A percentile compares a stretch with the other conserved stretches of the same genome.
These are phyloP conservation scores for Ophiorrhiza pumila DNA, from an alignment of 257 asterid species.

Conservation along the genomic window DNA sequence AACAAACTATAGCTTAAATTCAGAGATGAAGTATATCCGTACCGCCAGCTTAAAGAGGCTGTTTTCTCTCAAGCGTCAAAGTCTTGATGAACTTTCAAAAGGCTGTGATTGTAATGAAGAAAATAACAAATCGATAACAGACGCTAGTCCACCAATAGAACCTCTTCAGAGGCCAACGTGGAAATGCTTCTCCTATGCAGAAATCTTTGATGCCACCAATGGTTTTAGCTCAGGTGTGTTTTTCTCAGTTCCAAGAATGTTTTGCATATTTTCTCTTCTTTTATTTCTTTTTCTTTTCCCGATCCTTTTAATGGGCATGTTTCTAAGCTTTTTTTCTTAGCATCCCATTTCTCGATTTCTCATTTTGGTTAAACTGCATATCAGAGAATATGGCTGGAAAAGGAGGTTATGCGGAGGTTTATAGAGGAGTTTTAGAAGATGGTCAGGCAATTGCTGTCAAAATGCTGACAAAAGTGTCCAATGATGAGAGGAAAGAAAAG, in stretches of 20 bases:
- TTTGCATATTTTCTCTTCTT: not conserved
- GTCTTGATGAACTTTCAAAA: conserved; percentile 37
- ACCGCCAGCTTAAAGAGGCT: conserved; percentile 68
- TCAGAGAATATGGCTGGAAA: conserved; percentile 80
- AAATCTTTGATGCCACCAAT: conserved; percentile 71
- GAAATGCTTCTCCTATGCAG: conserved; percentile 80
- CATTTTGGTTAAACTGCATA: not conserved
- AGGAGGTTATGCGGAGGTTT: conserved; percentile 99
- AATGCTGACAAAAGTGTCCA: conserved; percentile 51
- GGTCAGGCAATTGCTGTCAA: conserved; percentile 89
- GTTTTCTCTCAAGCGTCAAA: conserved; percentile 59
- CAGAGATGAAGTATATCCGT: conserved; percentile 64
- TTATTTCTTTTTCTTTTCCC: not conserved
- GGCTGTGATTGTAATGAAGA: conserved; percentile 24
- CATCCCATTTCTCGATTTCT: not conserved
- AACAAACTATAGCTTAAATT: not conserved
- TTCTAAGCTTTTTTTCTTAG: not conserved
- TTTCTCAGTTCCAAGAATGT: not conserved
- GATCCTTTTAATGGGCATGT: not conserved
- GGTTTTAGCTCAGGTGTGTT: conserved; percentile 60
- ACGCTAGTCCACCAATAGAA: conserved; percentile 23
- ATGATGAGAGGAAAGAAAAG: conserved; percentile 87
- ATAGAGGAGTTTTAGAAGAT: conserved; percentile 67
- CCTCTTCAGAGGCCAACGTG: conserved; percentile 58
- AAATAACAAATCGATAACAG: conserved; percentile 14